Percentiles rank a stretch among this genome's conserved stretches.
These are phyloP conservation scores for Phaeosphaeria sp. DNA, from an alignment of 2,329 filamentous ascomycete species.

Conservation along the genomic window DNA sequence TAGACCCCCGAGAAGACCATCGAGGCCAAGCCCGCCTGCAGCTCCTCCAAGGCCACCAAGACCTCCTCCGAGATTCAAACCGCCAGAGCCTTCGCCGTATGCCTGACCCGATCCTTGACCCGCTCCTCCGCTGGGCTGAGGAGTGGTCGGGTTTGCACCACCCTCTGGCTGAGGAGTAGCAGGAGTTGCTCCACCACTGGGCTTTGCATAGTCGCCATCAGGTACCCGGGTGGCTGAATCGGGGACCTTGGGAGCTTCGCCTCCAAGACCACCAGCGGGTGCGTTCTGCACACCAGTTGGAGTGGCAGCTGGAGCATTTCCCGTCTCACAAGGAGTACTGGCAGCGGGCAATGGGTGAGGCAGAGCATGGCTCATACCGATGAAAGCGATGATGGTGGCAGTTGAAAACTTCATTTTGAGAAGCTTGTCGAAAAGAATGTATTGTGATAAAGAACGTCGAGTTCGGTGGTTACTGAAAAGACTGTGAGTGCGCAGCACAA, in stretches of 20 bases:
- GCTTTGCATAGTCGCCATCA: neutral
- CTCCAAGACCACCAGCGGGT: neutral
- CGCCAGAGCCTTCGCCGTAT: neutral
- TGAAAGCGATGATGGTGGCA: neutral
- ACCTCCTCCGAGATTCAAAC: neutral
- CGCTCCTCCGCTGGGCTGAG: too few species aligned
- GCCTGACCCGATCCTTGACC: too few species aligned
- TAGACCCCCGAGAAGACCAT: neutral
- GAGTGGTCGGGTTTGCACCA: too few species aligned
- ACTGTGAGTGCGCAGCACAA: neutral
- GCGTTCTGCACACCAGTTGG: neutral
- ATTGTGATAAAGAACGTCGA: neutral
- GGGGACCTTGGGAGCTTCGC: neutral
- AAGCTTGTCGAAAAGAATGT: neutral
- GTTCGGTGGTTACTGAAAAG: neutral
- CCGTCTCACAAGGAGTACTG: neutral
- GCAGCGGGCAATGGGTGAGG: neutral
- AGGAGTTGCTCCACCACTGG: neutral
- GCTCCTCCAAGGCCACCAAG: neutral
- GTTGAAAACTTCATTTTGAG: neutral
- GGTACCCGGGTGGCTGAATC: neutral
- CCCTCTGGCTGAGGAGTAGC: neutral
- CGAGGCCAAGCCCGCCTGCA: neutral
- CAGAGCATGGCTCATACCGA: neutral
- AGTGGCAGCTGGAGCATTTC: neutral